Base-by-base conservation (phyloP, 2,329 filamentous ascomycete genomes). In the Aspergillus uvarum region DNA sequence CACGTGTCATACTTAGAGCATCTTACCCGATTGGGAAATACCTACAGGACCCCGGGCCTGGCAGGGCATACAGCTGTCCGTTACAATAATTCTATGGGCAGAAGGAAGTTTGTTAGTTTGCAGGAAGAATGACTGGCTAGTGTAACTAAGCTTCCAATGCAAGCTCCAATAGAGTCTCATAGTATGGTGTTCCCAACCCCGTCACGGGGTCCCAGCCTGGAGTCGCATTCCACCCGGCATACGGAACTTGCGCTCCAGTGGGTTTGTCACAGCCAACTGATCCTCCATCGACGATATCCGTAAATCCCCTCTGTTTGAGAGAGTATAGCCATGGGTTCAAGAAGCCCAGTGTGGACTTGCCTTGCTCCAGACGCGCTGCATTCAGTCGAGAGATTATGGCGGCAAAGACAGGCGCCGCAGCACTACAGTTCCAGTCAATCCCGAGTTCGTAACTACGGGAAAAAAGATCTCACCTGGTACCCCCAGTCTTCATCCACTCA, bases 311-410 rank as follows among this genome's bases (percentile, higher is more conserved):
- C 60, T 73, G 72, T 21, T 77, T 79, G 42, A 76, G 62, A 24
- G 72, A 73, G 66, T 87, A 88, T 16, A 88, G 73, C 82, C 83
- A 86, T 1, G 85, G 85, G 70, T 88, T 88, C 26, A 88, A 71
- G 67, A 87, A 88, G 1, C 86, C 85, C 66, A 88, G 73, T 0
- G 77, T 68, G 6, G 81, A 71, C 68, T 81, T 81, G 1, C 84
- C 83, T n/a, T 77, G 76, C 16, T 81, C 76, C 51, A 89, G 73
- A 32, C 87, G 79, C 22, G 84, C 82, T 60, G 87, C 85, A 68
- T 91, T 91, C 54, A 91, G 72, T 42, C 89, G 80, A 0, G 84
- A 81, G 52, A 91, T 76, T 63, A 91, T 81, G 14, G 82, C 82
- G 0, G 87, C 87, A 53, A 88, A 82, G 0, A 86, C 77, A 0